Evolutionary conservation across 2,329 filamentous ascomycete species (phyloP).

Genomic region (Monosporascus sp.): DNA sequence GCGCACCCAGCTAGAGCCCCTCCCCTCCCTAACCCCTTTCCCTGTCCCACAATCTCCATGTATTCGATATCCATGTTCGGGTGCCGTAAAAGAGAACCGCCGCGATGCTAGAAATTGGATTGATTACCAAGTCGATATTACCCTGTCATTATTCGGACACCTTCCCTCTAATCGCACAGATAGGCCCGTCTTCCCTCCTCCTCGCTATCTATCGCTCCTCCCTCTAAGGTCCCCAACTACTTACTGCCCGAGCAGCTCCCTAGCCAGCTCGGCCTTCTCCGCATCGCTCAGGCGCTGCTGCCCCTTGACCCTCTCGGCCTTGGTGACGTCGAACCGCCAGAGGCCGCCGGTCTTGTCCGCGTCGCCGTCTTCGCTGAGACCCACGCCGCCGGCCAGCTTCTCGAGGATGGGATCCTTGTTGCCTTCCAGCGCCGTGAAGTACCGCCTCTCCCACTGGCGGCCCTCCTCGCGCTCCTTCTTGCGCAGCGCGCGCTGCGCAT

Average conservation of each 20-base stretch:
- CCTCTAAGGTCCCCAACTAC: neutral
- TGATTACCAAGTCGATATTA: too few relatives aligned
- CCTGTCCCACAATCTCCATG: neutral
- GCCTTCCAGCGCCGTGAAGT: constrained; percentile 57
- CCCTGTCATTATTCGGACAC: too few relatives aligned
- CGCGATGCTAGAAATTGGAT: too few relatives aligned
- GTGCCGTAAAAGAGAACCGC: too few relatives aligned
- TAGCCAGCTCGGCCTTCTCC: constrained; percentile 33
- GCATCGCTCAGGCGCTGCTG: constrained; percentile 26
- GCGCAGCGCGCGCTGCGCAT: constrained; percentile 72
- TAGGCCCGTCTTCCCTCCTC: neutral
- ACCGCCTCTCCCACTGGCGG: constrained; percentile 74
- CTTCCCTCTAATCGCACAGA: neutral
- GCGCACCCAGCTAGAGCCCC: neutral
- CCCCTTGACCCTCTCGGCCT: constrained; percentile 39
- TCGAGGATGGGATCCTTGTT: constrained; percentile 40
- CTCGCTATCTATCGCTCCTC: neutral
- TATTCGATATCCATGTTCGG: too few relatives aligned
- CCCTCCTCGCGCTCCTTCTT: constrained; percentile 50
- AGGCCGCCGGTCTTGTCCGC: constrained; percentile 57
- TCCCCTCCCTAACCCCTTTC: neutral
- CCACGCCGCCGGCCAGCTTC: constrained; percentile 40
- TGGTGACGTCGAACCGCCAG: constrained; percentile 49
- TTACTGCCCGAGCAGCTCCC: constrained; percentile 27
- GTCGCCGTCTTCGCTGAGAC: constrained; percentile 47